A percentile compares a stretch with the other conserved stretches of the same genome.
Evolutionary conservation across 2,329 filamentous ascomycete genomes (phyloP).

Genomic region (Neocucurbitaria cava): DNA sequence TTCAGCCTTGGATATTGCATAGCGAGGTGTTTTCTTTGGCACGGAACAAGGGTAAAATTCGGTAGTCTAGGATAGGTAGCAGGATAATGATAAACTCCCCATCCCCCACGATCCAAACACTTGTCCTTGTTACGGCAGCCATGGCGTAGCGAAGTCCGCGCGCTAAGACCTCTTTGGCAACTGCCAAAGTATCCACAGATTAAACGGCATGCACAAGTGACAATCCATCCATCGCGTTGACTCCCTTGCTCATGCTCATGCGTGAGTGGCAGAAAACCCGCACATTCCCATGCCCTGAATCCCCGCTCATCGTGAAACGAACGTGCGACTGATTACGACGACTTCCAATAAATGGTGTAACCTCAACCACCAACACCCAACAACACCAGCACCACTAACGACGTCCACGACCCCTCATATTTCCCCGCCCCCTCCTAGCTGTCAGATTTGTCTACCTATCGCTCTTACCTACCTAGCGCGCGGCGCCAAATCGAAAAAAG

Average conservation of each 20-base stretch:
- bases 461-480: no score
- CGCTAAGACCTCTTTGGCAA: not conserved
- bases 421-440: not conserved
- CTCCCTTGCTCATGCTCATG: not conserved
- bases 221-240: no score
- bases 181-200: no score
- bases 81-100: not conserved
- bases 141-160: no score
- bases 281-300: not conserved
- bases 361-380: not conserved
- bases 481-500: no score
- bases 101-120: no score
- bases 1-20: slow-evolving; percentile 7
- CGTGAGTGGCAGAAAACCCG: not conserved
- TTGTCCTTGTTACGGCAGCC: no score
- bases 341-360: not conserved
- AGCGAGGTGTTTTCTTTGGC: not conserved
- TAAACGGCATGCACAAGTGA: no score
- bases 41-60: not conserved
- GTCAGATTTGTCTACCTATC: no score
- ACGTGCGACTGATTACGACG: slow-evolving; percentile 12
- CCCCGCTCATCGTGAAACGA: slow-evolving; percentile 9
- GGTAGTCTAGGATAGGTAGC: not conserved
- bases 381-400: no score
- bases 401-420: not conserved